Conservation (phyloP, 1,139 yeast genomes). For the Torulaspora globosa region DNA sequence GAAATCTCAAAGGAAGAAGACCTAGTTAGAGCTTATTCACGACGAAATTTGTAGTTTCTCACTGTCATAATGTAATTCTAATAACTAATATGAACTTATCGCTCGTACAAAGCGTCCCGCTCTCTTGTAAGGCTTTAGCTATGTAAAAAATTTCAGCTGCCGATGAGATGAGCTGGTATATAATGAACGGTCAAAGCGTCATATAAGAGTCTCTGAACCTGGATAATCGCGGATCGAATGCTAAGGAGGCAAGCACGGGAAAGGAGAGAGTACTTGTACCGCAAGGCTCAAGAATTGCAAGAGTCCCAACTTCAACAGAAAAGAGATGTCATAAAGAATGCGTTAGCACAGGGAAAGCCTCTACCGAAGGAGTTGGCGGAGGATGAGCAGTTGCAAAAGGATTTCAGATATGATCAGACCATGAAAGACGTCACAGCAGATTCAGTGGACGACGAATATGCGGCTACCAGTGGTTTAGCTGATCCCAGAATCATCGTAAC, state of each 20-base stretch:
- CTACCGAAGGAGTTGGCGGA: constrained; percentile 87
- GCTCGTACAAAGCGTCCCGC: constrained; percentile 2
- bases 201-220: no score
- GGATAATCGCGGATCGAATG: constrained; percentile 39
- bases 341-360: constrained; percentile 88
- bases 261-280: constrained; percentile 85
- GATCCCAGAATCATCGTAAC: constrained; percentile 95
- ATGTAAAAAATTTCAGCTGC: constrained; percentile 7
- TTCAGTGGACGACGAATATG: constrained; percentile 81
- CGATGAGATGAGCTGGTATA: constrained; percentile 11
- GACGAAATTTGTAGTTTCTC: constrained; percentile 11
- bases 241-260: constrained; percentile 92
- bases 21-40: constrained; percentile 18
- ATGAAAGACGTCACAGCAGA: constrained; percentile 45
- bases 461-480: constrained; percentile 76
- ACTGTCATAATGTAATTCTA: constrained; percentile 1
- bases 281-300: constrained; percentile 84
- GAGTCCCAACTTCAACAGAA: constrained; percentile 83
- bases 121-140: neutral
- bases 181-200: no score
- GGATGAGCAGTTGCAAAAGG: constrained; percentile 73
- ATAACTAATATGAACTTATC: neutral
- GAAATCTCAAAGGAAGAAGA: constrained; percentile 36
- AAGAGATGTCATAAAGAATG: constrained; percentile 79
- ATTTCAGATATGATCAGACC: constrained; percentile 67